Conservation (phyloP, 2,329 filamentous ascomycete species). For the Monosporascus sp. region DNA sequence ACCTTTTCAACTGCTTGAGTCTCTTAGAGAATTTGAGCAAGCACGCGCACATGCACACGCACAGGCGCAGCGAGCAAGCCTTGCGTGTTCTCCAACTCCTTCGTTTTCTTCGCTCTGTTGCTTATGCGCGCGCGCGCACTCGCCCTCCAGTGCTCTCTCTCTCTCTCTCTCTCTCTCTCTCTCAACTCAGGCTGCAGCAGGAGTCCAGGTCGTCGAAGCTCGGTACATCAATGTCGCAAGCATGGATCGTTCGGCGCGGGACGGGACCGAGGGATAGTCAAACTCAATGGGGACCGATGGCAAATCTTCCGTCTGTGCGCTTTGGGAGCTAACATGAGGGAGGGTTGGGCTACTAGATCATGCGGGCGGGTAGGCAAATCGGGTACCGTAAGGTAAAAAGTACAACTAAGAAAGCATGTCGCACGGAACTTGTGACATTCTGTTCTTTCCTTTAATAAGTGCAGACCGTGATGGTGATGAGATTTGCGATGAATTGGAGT, state of each 20-base stretch:
- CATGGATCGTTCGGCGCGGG: neutral
- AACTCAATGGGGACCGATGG: neutral
- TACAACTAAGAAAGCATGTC: neutral
- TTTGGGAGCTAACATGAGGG: neutral
- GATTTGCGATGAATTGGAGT: neutral
- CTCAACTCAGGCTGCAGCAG: neutral
- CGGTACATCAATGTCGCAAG: neutral
- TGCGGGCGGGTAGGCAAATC: neutral
- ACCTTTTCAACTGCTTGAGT: too few species aligned
- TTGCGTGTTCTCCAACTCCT: neutral
- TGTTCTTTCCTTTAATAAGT: neutral
- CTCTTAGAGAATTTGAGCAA: neutral
- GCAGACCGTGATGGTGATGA: neutral
- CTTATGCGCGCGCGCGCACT: neutral
- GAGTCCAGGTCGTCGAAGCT: neutral
- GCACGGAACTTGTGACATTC: neutral
- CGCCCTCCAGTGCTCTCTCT: neutral
- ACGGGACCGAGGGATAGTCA: neutral
- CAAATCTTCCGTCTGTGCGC: neutral
- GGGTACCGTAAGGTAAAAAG: neutral
- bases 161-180: neutral
- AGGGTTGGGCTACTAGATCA: neutral
- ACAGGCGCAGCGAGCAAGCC: too few species aligned
- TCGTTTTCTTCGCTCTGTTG: neutral
- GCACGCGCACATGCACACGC: neutral